A percentile compares a stretch with the other conserved stretches of the same genome.
Evolutionary conservation across 2,329 filamentous ascomycete genomes (phyloP).

Genomic region (Didymella segeticola): DNA sequence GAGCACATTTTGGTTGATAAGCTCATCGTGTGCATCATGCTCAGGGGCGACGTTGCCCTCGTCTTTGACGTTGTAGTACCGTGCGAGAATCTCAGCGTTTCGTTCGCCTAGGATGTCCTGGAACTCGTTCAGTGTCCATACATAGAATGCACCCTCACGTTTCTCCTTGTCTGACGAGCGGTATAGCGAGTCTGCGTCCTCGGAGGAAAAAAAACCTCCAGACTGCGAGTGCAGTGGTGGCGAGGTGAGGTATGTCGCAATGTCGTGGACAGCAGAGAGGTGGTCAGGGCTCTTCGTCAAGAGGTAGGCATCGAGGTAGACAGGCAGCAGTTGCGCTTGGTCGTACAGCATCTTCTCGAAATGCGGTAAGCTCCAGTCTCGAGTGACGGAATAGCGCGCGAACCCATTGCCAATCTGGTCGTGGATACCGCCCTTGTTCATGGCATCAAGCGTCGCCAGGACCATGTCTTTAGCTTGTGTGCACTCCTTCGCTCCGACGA

Average conservation of each 20-base stretch:
- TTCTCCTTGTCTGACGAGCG: conserved; percentile 78
- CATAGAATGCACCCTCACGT: conserved; percentile 90
- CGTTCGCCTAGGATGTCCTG: conserved; percentile 74
- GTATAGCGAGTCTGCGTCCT: conserved; percentile 86
- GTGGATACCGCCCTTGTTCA: conserved; percentile 74
- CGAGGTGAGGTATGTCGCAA: conserved; percentile 84
- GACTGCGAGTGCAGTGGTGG: conserved; percentile 69
- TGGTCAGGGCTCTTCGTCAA: conserved; percentile 73
- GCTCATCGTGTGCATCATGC: conserved; percentile 90
- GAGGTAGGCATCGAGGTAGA: conserved; percentile 88
- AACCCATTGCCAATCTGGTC: conserved; percentile 82
- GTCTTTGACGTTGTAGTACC: conserved; percentile 82
- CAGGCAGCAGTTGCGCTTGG: conserved; percentile 81
- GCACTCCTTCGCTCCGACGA: conserved; percentile 85
- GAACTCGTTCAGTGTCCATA: conserved; percentile 91
- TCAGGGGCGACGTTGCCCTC: conserved; percentile 85
- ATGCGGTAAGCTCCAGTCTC: conserved; percentile 91
- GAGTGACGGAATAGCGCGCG: conserved; percentile 85
- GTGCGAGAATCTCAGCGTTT: conserved; percentile 75
- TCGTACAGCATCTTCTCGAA: conserved; percentile 98
- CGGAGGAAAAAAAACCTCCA: conserved; percentile 85
- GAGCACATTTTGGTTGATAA: conserved; percentile 91
- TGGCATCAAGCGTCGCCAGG: conserved; percentile 77
- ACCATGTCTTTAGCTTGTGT: conserved; percentile 78
- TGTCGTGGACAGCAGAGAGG: conserved; percentile 77